These are phyloP conservation scores for Aspergillus avenaceus DNA, from an alignment of 495 filamentous ascomycete genomes.

Conservation along the genomic window DNA sequence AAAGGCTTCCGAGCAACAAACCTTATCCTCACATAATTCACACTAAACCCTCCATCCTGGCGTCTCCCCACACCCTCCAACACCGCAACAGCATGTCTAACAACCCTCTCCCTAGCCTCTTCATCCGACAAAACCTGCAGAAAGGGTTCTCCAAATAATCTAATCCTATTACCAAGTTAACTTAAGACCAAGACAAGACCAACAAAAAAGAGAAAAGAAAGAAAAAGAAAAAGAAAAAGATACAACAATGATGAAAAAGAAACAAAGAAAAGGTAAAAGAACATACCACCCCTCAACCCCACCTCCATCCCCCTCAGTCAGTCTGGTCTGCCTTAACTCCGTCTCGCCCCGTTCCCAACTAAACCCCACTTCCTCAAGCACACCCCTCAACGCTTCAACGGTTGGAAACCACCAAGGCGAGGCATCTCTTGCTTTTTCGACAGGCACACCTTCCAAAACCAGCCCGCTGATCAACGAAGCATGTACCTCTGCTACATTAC, in stretches of 20 bases:
- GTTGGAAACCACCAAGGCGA: slow-evolving; percentile 76
- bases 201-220: no score
- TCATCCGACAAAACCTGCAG: slow-evolving; percentile 45
- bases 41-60: slow-evolving; percentile 54
- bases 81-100: slow-evolving; percentile 54
- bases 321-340: slow-evolving; percentile 61
- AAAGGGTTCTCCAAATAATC: slow-evolving; percentile 58
- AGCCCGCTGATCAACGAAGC: slow-evolving; percentile 51
- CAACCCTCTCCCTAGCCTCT: slow-evolving; percentile 47
- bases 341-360: slow-evolving; percentile 55
- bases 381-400: slow-evolving; percentile 46
- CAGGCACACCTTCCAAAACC: slow-evolving; percentile 48
- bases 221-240: no score
- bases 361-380: slow-evolving; percentile 56
- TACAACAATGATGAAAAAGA: no score
- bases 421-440: slow-evolving; percentile 41
- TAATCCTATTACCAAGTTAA: slow-evolving; percentile 24
- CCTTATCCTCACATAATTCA: slow-evolving; percentile 72
- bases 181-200: no score
- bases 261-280: no score
- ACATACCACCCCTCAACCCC: slow-evolving; percentile 63
- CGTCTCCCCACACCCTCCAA: slow-evolving; percentile 48
- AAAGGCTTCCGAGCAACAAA: slow-evolving; percentile 58
- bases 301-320: slow-evolving; percentile 48
- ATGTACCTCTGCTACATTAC: slow-evolving; percentile 64